Percentiles rank a stretch among this genome's conserved stretches.
Conservation (phyloP, 1,284 basidiomycete genomes). For the Phlebopus sp. region DNA sequence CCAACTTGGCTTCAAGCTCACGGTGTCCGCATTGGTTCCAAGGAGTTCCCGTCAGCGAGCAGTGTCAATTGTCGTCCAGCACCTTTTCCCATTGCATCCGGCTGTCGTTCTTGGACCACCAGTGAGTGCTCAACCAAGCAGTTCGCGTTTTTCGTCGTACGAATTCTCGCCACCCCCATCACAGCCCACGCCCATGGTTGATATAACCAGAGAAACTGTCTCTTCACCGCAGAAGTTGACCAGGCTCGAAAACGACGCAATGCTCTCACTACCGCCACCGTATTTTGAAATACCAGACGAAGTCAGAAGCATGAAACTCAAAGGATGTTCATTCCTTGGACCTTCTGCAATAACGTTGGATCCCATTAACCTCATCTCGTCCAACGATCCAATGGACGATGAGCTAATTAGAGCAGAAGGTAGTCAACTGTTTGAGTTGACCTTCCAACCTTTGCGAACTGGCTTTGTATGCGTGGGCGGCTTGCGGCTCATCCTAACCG, state of each 20-base stretch:
- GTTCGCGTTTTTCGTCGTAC: constrained; percentile 34
- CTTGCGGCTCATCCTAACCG: constrained; percentile 56
- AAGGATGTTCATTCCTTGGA: constrained; percentile 47
- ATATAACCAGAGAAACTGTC: constrained; percentile 44
- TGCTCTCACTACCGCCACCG: constrained; percentile 44
- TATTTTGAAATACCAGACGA: constrained; percentile 42
- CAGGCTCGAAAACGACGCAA: constrained; percentile 18
- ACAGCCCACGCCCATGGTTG: constrained; percentile 39
- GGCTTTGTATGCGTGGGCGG: constrained; percentile 65
- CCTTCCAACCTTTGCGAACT: constrained; percentile 50
- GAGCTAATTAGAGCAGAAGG: constrained; percentile 33
- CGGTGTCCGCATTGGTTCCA: constrained; percentile 43
- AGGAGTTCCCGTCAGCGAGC: constrained; percentile 37
- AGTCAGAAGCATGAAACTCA: constrained; percentile 24
- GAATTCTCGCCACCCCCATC: constrained; percentile 51
- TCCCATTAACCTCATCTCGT: constrained; percentile 35
- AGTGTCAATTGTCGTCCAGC: constrained; percentile 61
- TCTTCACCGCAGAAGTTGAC: constrained; percentile 39
- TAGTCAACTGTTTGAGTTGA: constrained; percentile 57
- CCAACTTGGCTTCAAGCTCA: constrained; percentile 48
- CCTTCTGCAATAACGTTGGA: constrained; percentile 51
- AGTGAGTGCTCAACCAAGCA: not conserved
- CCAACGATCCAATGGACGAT: constrained; percentile 15
- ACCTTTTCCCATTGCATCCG: constrained; percentile 44
- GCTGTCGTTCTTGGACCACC: constrained; percentile 14